Base-by-base conservation (phyloP, 306 rosid genomes). In the Glycyrrhiza uralensis region DNA sequence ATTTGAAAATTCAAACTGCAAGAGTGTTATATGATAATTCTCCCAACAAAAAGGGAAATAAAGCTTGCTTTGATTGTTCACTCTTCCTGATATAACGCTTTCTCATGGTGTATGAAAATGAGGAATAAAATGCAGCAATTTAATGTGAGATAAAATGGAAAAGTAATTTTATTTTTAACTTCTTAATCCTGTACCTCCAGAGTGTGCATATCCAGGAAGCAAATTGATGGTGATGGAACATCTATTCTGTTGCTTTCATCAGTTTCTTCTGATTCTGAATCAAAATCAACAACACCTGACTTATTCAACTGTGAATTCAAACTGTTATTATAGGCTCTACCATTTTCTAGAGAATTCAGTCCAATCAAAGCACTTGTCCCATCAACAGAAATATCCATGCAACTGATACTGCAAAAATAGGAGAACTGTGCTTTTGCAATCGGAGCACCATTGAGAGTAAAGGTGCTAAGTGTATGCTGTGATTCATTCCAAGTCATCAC, bases 321-420 rank as follows among this genome's bases (percentile, higher is more conserved):
- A 81, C 84, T 65, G 49, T 71, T 74, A 66, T 45, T 63, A 57
- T 7, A 10, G 56, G 76, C 52, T 69, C 77, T 75, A 57, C 77
- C 88, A 76, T 82, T 76, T 72, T 86, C 90, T n/a, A 14, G 65
- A 35, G 81, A 76, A 75, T 85, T 91, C 55, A 94, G 66, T 69
- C 97, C 99, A 62, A 94, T 78, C 68, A 94, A 82, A 82, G 96
- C 99, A 82, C 81, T 89, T 69, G 76, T 83, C 77, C 99, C 97
- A 66, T 91, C 96, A 72, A 76, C 73, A 64, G 99, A 92, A 79
- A 89, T 62, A 82, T 94, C 96, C 83, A 94, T 87, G 87, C 99
- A 94, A 70, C 91, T 80, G 63, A 94, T 68, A 72, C 76, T 85
- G 80, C 87, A 73, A 73, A 83, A 85, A 64, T 81, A 79, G 42